phyloP scores from a whole-genome alignment of 148 eudicot genomes.

The Polygonum aviculare region DNA sequence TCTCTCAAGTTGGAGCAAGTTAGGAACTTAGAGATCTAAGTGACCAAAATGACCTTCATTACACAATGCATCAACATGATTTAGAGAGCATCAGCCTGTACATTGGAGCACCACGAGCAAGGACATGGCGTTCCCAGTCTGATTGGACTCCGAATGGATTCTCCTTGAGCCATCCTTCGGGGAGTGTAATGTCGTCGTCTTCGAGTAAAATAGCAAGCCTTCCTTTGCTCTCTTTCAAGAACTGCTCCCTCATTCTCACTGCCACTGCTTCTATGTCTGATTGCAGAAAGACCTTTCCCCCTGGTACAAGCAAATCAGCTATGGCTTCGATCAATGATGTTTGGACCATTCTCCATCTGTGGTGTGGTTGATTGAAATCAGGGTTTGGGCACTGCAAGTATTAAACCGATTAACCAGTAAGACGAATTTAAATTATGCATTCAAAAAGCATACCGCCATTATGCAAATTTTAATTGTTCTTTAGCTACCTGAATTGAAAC shows the following conservation, averaged over 20 bases:
- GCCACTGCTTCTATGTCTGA: slow-evolving; percentile 79
- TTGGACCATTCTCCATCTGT: slow-evolving; percentile 83
- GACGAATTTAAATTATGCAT: not conserved
- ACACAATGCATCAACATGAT: not conserved
- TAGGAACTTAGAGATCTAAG: too few species aligned
- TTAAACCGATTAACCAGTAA: not conserved
- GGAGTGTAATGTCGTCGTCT: slow-evolving; percentile 5
- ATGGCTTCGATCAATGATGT: slow-evolving; percentile 68
- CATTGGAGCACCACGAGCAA: slow-evolving; percentile 70
- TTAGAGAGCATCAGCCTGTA: slow-evolving; percentile 58
- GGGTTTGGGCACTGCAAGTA: slow-evolving; percentile 69
- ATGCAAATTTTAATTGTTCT: not conserved
- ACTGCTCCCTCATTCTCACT: slow-evolving; percentile 65
- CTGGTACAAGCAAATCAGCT: slow-evolving; percentile 37
- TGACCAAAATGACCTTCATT: too few species aligned
- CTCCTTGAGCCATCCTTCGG: slow-evolving; percentile 57
- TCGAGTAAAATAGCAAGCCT: slow-evolving; percentile 35
- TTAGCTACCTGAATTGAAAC: slow-evolving; percentile 71
- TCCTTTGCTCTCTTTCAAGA: slow-evolving; percentile 48
- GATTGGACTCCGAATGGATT: slow-evolving; percentile 75
- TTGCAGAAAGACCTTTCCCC: slow-evolving; percentile 90
- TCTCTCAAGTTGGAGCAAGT: too few species aligned
- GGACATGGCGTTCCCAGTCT: slow-evolving; percentile 85
- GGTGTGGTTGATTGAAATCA: slow-evolving; percentile 68
- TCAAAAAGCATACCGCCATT: not conserved